Evolutionary conservation across 495 filamentous ascomycete species (phyloP).

Genomic region (Polyplosphaeria fusca): DNA sequence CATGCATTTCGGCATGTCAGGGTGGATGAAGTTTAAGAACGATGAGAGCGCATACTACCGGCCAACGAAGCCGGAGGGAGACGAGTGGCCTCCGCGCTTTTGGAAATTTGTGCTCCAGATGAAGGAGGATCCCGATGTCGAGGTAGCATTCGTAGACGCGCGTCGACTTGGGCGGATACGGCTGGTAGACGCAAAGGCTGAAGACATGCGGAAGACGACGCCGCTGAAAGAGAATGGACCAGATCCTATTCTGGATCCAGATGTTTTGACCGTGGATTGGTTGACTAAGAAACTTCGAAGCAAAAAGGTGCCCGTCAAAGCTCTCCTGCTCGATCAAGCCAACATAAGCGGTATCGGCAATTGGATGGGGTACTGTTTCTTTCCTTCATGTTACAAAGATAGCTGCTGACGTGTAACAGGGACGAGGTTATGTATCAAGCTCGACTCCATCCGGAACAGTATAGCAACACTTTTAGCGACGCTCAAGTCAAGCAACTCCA

Average conservation of each 20-base stretch:
- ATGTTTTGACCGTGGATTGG: conserved; percentile 70
- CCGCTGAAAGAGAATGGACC: conserved; percentile 90
- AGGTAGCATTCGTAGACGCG: conserved; percentile 81
- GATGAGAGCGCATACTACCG: conserved; percentile 76
- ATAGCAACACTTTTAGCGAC: conserved; percentile 74
- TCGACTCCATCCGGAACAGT: conserved; percentile 85
- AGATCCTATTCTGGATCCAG: conserved; percentile 81
- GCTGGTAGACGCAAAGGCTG: conserved; percentile 73
- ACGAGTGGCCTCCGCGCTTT: conserved; percentile 83
- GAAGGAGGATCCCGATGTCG: conserved; percentile 54
- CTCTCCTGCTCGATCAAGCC: conserved; percentile 81
- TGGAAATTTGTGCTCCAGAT: conserved; percentile 81
- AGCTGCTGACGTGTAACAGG: conserved; percentile 18
- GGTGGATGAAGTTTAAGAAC: conserved; percentile 83
- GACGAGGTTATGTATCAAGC: conserved; percentile 91
- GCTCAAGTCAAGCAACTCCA: conserved; percentile 70
- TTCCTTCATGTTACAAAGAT: not conserved
- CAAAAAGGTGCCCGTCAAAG: conserved; percentile 81
- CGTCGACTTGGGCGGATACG: conserved; percentile 74
- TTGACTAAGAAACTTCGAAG: conserved; percentile 62
- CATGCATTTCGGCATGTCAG: conserved; percentile 90
- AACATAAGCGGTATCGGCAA: conserved; percentile 92
- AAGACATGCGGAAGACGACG: conserved; percentile 68
- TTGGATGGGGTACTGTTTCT: conserved; percentile 69
- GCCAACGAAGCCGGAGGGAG: conserved; percentile 55